Evolutionary conservation across 2,329 filamentous ascomycete species (phyloP).

Genomic region (Thielaviopsis populi): DNA sequence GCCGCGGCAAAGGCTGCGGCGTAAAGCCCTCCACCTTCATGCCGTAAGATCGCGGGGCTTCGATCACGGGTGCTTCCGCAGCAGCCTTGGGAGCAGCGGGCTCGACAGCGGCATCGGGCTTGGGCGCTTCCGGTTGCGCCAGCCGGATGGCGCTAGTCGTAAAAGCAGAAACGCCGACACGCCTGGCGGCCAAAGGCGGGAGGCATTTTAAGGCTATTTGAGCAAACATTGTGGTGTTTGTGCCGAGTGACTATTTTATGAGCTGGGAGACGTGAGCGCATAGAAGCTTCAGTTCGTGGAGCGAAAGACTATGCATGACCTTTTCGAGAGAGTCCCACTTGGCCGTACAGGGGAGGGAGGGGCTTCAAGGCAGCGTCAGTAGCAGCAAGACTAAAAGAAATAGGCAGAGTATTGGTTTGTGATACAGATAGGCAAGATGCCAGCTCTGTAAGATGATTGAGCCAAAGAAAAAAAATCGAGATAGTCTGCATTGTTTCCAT

Average conservation of each 20-base stretch:
- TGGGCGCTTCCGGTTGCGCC: constrained; percentile 28
- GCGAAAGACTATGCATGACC: neutral
- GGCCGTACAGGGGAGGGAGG: neutral
- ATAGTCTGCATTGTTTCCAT: too few relatives aligned
- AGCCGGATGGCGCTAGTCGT: constrained; percentile 37
- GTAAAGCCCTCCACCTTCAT: constrained; percentile 39
- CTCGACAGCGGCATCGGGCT: constrained; percentile 17
- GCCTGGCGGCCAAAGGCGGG: neutral
- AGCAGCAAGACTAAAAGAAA: too few relatives aligned
- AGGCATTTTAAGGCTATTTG: neutral
- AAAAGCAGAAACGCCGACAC: constrained; percentile 28
- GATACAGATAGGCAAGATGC: too few relatives aligned
- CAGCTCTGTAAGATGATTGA: too few relatives aligned
- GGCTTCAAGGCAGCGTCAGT: too few relatives aligned
- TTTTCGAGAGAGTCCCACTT: neutral
- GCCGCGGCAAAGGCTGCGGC: constrained; percentile 47
- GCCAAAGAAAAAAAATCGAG: too few relatives aligned
- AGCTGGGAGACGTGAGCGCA: neutral
- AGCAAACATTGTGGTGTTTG: neutral
- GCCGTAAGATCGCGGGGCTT: constrained; percentile 46
- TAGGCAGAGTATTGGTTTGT: too few relatives aligned
- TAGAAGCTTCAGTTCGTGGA: neutral
- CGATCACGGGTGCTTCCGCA: constrained; percentile 29
- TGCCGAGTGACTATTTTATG: neutral
- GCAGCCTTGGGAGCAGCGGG: neutral